Percentiles rank a stretch among this genome's conserved stretches.
These are phyloP conservation scores for Aphanomyces stellatus DNA, from an alignment of 352 stramenopile species.

Conservation along the genomic window DNA sequence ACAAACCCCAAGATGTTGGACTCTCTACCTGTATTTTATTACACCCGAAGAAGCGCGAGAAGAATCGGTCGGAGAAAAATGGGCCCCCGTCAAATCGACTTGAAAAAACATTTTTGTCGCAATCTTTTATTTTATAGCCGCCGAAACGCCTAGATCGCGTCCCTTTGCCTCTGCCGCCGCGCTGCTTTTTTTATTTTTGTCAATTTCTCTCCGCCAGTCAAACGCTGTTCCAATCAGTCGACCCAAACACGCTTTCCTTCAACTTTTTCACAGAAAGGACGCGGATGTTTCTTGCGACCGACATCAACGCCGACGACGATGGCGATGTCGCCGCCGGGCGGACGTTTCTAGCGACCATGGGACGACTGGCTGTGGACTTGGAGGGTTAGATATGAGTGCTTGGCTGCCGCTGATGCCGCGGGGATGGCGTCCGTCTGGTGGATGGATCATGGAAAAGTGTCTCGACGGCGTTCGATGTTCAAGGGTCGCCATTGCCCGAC, in stretches of 20 bases:
- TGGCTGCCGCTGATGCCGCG: no score
- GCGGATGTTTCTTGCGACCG: neutral
- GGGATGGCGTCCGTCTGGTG: no score
- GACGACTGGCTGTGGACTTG: no score
- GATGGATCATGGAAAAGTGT: no score
- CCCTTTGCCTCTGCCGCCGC: neutral
- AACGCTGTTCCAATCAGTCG: neutral
- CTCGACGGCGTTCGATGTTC: no score
- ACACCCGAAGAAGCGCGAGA: neutral
- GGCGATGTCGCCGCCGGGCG: no score
- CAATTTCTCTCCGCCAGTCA: slow-evolving; percentile 1
- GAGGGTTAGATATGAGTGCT: no score
- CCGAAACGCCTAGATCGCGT: no score
- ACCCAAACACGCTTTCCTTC: neutral
- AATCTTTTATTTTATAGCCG: neutral
- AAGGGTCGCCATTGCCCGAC: no score
- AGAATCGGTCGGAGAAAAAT: neutral
- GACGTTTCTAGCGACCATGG: no score
- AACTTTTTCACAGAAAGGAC: neutral
- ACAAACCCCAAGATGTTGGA: neutral
- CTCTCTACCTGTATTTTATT: neutral
- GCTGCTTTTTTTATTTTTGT: neutral
- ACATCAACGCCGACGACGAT: neutral
- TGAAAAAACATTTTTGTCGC: neutral
- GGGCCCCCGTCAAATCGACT: neutral